Base-by-base conservation (phyloP, 2,329 filamentous ascomycete genomes). In the Cladophialophora immunda region DNA sequence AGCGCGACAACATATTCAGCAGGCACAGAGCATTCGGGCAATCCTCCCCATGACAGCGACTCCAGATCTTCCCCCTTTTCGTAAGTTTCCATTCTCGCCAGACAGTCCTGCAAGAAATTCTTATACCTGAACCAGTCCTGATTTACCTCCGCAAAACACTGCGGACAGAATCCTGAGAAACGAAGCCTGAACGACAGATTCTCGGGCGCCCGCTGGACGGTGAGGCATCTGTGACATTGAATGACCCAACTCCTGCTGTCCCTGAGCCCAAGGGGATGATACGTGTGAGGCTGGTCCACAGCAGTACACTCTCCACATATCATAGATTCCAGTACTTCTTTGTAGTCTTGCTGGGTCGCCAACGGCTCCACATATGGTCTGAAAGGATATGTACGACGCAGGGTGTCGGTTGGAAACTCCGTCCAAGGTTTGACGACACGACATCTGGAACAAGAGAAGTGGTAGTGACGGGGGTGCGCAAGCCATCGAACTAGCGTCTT, bases 391-490 rank as follows among this genome's bases (percentile, higher is more conserved):
- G 19, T 50, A 3, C n/a, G 45, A n/a, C 22, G 34, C 11, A 58
- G 17, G 17, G 22, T 27, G 15, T 58, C 34, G 7, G 4, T 15
- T 2, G 55, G 30, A 25, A 58, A 58, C 3, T 58, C 32, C 3
- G 13, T 8, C 30, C 29, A 36, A 4, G 34, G 34, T 27, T 27
- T 58, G 32, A 58, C 19, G 15, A 17, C 15, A 34, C 22, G 55
- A 25, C 55, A 58, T 32, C 41, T 58, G 55, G 55, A 36, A 27
- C 55, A 58, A 58, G 55, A 8, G 17, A 41, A 58, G 22, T 58
- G 55, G 34, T 19, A 30, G 22, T 11, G 13, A 22, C 13, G 9
- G 22, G 55, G 55, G 25, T 25, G 17, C 6, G 17, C 30, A n/a
- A 58, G 30, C 55, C 55, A 58, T n/a, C 32, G 55, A 17, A 15